Conservation (phyloP, 169 alveolate genomes). For the Plasmodium relictum region DNA sequence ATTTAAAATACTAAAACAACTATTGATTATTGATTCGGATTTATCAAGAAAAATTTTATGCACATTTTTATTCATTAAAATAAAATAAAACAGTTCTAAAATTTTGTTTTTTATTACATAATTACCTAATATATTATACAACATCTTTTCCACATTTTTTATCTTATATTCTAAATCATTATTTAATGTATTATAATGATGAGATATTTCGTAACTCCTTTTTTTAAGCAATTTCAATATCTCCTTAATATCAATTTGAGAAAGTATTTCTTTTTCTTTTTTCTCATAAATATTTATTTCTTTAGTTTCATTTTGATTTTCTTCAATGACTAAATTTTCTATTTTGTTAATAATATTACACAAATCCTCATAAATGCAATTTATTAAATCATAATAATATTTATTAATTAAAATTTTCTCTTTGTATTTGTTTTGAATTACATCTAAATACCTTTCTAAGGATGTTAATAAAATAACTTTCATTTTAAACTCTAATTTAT, state of each 20-base stretch:
- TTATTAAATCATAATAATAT: slow-evolving; percentile 49
- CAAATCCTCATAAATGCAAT: slow-evolving; percentile 43
- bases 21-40: slow-evolving; percentile 22
- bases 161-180: slow-evolving; percentile 13
- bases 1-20: slow-evolving; percentile 10
- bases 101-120: slow-evolving; percentile 28
- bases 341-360: slow-evolving; percentile 11
- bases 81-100: slow-evolving; percentile 39
- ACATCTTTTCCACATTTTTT: slow-evolving; percentile 2
- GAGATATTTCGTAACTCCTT: slow-evolving; percentile 4
- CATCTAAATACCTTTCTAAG: slow-evolving; percentile 14
- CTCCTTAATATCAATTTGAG: slow-evolving; percentile 64
- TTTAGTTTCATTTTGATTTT: background rate
- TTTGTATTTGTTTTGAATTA: background rate
- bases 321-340: background rate
- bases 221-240: slow-evolving; percentile 45
- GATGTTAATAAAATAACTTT: slow-evolving; percentile 69
- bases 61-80: slow-evolving; percentile 13
- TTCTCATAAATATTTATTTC: background rate
- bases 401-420: slow-evolving; percentile 4
- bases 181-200: background rate
- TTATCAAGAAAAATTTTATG: background rate
- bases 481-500: slow-evolving; percentile 57
- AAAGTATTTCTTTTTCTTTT: slow-evolving; percentile 17
- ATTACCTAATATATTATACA: slow-evolving; percentile 10